Evolutionary conservation across 2,329 filamentous ascomycete genomes (phyloP), one percentile per base, ranked within the genome.

Genomic region (Xylariaceae sp.): DNA sequence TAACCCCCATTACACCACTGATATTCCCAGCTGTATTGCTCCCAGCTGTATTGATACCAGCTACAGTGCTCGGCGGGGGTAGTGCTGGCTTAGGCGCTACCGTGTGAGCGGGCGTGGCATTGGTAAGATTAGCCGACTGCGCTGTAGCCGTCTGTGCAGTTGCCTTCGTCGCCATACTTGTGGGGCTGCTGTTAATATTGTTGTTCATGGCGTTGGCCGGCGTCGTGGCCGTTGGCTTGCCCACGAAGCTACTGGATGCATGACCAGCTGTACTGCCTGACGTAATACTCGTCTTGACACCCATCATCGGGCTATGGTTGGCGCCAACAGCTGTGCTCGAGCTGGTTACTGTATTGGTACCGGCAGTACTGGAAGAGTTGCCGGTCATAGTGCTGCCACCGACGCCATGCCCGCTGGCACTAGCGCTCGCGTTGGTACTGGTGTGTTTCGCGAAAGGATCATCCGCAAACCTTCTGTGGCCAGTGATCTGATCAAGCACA

Each of bases 401-500:
- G 19, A 15, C n/a, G 19, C 14, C 9, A 27, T 30, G 13, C 24
- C 13, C 34, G 16, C 16, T 15, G 7, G 23, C 31, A 27, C 15
- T 15, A 21, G 12, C 32, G 4, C 30, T 16, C 34, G n/a, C 34
- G 29, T 31, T 41, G 31, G 23, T 9, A 24, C 28, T 18, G 27
- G 43, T 36, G 16, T 16, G 36, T 28, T 42, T 47, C 7, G 41
- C 32, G 18, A 34, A 40, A 14, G 36, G 12, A n/a, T 51, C 47
- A 24, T 48, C 48, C 9, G 42, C 31, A 12, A 40, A 44, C 24
- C 47, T 50, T 33, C 45, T 48, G 24, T 52, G 52, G 18, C 50
- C 47, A n/a, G 50, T 51, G 17, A 56, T 56, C 32, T 55, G 52
- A 37, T 56, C 51, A 17, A 56, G 44, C 11, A 53, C 54, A 8